Base-by-base conservation (phyloP, 345 rosid genomes). In the Atalantia buxifolia region DNA sequence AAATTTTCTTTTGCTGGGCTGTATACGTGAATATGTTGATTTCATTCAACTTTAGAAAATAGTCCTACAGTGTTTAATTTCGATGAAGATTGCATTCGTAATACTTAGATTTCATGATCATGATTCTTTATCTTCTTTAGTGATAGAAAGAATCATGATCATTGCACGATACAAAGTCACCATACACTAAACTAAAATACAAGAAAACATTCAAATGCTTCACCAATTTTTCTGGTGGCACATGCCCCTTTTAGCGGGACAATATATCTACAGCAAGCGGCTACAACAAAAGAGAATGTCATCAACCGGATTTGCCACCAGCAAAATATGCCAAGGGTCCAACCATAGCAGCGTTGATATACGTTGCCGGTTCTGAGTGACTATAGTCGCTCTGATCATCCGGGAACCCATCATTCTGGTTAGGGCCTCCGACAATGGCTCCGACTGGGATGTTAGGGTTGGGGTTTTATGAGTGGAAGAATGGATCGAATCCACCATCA, bases 341-440 rank as follows among this genome's bases (percentile, higher is more conserved):
- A 69, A 95, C 94, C 5, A 89, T 68, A 19, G 95, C 94, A 9
- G 91, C 98, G 74, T 92, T 95, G 66, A 95, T 90, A 48, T 93
- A 95, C 0, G 98, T 95, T 1, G 98, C 91, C 1, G 98, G 98
- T 64, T 95, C 98, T 0, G 98, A 84, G 42, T 92, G 94, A 22
- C 92, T 86, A 36, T 92, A 91, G 65, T 85, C 92, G 0, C 84
- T 79, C 18, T 98, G 88, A 64, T 93, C 92, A 75, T 93, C 95
- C 0, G 89, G 83, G 69, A 66, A 95, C 8, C 88, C 93, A 30
- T 95, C 98, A 30, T 82, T 93, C 48, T 93, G 87, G 63, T 93
- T 83, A 0, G 98, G 98, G 4, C 98, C 98, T 53, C 98, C 98
- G 0, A 95, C 92, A 2, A 95, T 86, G 14, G 98, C 98, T 81